Percentiles rank a stretch among this genome's conserved stretches.
phyloP scores from a whole-genome alignment of 164 flowering plant genomes.

The Amborella trichopoda region DNA sequence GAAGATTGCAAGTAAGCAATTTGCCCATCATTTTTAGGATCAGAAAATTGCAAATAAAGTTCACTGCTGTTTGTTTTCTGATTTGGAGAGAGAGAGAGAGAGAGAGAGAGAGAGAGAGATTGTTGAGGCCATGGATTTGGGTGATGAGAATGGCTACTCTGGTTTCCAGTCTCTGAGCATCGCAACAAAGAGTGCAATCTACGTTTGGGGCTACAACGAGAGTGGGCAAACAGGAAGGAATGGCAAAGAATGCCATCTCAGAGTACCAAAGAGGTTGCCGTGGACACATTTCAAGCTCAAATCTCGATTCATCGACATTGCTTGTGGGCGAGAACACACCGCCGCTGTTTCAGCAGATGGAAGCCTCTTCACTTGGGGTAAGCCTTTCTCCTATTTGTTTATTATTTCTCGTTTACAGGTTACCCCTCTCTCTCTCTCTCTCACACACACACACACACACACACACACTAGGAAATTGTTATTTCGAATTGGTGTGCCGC shows the following conservation, averaged over 20 bases:
- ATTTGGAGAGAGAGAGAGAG: too few relatives aligned
- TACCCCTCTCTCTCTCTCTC: neutral
- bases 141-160: conserved; percentile 47
- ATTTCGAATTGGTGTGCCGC: too few relatives aligned
- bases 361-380: conserved; percentile 93
- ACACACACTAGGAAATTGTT: too few relatives aligned
- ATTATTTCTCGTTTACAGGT: neutral
- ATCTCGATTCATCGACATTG: conserved; percentile 68
- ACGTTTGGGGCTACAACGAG: conserved; percentile 94
- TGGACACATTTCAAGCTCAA: conserved; percentile 81
- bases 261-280: conserved; percentile 76
- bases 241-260: conserved; percentile 47
- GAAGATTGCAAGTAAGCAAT: too few relatives aligned
- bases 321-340: conserved; percentile 95
- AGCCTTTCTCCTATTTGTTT: conserved; percentile 1
- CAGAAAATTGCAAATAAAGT: too few relatives aligned
- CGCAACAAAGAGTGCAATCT: conserved; percentile 88
- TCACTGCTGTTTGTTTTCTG: too few relatives aligned
- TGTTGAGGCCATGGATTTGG: too few relatives aligned
- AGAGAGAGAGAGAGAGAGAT: too few relatives aligned
- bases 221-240: conserved; percentile 88
- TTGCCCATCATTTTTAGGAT: too few relatives aligned
- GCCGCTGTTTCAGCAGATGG: conserved; percentile 88
- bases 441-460: too few relatives aligned
- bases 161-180: conserved; percentile 18